A percentile compares a stretch with the other conserved stretches of the same genome.
Evolutionary conservation across 2,329 filamentous ascomycete species (phyloP).

Genomic region (Beauveria australis): DNA sequence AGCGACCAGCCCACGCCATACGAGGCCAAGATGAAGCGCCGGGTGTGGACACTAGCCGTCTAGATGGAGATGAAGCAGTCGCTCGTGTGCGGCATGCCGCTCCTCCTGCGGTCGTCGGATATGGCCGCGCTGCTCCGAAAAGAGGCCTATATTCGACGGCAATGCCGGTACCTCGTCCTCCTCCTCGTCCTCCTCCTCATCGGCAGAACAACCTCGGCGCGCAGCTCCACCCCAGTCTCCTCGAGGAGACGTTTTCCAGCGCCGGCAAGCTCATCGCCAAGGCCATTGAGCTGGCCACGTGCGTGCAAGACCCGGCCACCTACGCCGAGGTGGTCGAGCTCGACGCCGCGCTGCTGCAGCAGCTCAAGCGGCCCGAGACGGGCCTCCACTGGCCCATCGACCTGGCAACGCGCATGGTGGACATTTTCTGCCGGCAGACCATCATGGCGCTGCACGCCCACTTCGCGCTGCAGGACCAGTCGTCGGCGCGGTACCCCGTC

Average conservation of each 20-base stretch:
- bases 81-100: slow-evolving; percentile 9
- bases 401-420: slow-evolving; percentile 9
- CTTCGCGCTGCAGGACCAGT: slow-evolving; percentile 6
- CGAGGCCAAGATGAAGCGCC: background rate
- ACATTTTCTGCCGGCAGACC: slow-evolving; percentile 10
- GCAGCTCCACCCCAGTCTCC: background rate
- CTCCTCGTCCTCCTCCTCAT: no score
- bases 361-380: slow-evolving; percentile 3
- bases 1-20: background rate
- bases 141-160: background rate
- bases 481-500: slow-evolving; percentile 3
- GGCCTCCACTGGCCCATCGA: slow-evolving; percentile 4
- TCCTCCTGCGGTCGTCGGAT: slow-evolving; percentile 3
- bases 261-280: background rate
- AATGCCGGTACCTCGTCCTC: background rate
- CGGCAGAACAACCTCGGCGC: background rate
- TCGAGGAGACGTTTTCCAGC: slow-evolving; percentile 3
- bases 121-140: background rate
- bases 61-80: slow-evolving; percentile 11
- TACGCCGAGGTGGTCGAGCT: slow-evolving; percentile 7
- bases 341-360: slow-evolving; percentile 5
- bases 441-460: slow-evolving; percentile 11
- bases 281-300: slow-evolving; percentile 1
- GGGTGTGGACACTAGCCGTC: slow-evolving; percentile 6
- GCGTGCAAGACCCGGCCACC: background rate